Conservation (phyloP, 2,329 filamentous ascomycete genomes). For the Zalaria obscura region DNA sequence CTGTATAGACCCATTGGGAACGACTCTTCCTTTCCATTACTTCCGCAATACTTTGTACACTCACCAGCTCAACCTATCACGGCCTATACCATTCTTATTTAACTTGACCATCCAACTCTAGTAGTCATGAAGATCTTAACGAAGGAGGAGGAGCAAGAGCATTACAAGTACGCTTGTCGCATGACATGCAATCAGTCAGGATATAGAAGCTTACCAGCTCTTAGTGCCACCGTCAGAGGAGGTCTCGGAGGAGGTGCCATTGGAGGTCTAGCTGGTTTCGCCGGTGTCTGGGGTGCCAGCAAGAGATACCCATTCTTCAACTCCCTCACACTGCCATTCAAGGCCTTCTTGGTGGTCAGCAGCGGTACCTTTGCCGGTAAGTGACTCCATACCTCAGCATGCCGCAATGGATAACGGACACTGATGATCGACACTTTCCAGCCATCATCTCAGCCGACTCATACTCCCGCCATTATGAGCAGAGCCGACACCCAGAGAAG, state of each 20-base stretch:
- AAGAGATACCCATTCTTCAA: constrained; percentile 66
- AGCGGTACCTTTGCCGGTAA: constrained; percentile 62
- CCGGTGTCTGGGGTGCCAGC: constrained; percentile 53
- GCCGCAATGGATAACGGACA: neutral
- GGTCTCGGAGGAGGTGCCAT: constrained; percentile 58
- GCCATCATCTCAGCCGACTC: constrained; percentile 73
- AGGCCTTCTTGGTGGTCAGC: constrained; percentile 77
- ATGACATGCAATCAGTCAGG: neutral
- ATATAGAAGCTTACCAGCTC: neutral
- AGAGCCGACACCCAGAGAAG: constrained; percentile 50
- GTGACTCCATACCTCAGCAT: constrained; percentile 5
- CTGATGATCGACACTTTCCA: constrained; percentile 6
- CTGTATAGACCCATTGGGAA: too few species aligned
- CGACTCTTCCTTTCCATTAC: too few species aligned
- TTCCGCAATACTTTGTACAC: too few species aligned
- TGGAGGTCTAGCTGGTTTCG: constrained; percentile 53
- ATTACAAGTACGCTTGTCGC: constrained; percentile 50
- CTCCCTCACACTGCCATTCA: constrained; percentile 74
- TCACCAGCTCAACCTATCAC: too few species aligned
- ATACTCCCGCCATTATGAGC: constrained; percentile 58
- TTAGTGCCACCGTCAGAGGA: constrained; percentile 59
- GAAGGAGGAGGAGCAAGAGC: constrained; percentile 77
- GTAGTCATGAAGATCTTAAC: constrained; percentile 79
- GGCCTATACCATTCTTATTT: neutral
- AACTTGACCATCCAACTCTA: constrained; percentile 12